These are phyloP conservation scores for Thymus mandschuricus DNA, from an alignment of 257 asterid species.

Conservation along the genomic window DNA sequence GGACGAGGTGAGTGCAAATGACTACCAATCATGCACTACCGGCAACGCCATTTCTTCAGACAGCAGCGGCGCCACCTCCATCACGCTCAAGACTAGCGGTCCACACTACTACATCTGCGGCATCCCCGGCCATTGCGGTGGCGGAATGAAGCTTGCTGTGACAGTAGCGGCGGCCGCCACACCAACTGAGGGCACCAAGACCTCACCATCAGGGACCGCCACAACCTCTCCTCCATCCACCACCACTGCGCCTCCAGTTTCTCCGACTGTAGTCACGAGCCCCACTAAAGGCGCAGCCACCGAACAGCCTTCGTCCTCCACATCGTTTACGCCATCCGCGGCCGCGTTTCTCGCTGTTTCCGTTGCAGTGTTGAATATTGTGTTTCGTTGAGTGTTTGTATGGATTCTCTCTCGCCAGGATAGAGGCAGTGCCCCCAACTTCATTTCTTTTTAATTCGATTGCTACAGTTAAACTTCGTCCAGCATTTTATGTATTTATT, in stretches of 20 bases:
- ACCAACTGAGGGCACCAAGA: constrained; percentile 21
- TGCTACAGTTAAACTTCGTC: too few relatives aligned
- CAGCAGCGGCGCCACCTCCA: constrained; percentile 73
- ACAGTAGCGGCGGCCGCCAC: constrained; percentile 34
- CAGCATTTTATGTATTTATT: too few relatives aligned
- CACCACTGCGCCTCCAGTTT: constrained; percentile 21
- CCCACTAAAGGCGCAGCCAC: constrained; percentile 21
- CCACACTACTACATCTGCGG: constrained; percentile 61
- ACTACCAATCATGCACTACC: constrained; percentile 59
- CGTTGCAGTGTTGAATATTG: constrained; percentile 21
- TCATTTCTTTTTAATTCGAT: background rate
- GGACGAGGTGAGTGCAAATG: constrained; percentile 67
- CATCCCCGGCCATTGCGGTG: constrained; percentile 59
- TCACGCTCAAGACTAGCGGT: constrained; percentile 63
- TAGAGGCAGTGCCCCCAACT: constrained; percentile 59
- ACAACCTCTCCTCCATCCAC: constrained; percentile 41
- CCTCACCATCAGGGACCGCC: constrained; percentile 24
- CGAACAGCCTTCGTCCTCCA: constrained; percentile 39
- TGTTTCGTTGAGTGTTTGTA: background rate
- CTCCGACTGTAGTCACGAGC: constrained; percentile 19
- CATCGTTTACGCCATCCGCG: constrained; percentile 34
- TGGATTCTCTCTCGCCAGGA: constrained; percentile 43
- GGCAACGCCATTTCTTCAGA: constrained; percentile 70
- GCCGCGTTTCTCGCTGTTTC: constrained; percentile 20
- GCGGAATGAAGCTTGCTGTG: constrained; percentile 69